Evolutionary conservation across 2,329 filamentous ascomycete genomes (phyloP).

Genomic region (Fusarium nisikadoi): DNA sequence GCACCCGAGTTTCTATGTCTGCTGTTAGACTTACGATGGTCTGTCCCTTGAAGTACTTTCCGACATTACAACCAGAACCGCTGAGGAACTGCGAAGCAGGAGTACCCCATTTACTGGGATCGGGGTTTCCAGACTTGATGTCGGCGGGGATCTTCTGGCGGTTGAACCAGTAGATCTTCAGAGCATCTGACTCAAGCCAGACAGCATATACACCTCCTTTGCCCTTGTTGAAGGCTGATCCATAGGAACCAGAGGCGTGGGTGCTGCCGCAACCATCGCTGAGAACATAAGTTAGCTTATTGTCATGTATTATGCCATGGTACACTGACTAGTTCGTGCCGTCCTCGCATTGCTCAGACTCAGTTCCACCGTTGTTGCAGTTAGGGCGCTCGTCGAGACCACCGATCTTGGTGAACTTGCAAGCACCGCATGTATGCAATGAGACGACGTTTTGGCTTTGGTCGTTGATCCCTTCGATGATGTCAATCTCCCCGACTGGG

Average conservation of each 20-base stretch:
- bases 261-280: conserved; percentile 17
- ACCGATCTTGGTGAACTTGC: conserved; percentile 57
- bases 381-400: conserved; percentile 49
- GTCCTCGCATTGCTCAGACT: conserved; percentile 31
- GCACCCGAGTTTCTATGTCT: rapidly evolving
- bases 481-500: conserved; percentile 72
- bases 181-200: conserved; percentile 73
- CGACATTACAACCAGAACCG: conserved; percentile 73
- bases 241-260: conserved; percentile 4
- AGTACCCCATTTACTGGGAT: conserved; percentile 71
- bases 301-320: rapidly evolving
- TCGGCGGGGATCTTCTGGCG: conserved; percentile 69
- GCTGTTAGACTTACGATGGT: not conserved
- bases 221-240: conserved; percentile 36
- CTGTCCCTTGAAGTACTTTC: conserved; percentile 64
- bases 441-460: conserved; percentile 67
- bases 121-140: conserved; percentile 65
- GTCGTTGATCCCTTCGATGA: conserved; percentile 77
- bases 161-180: conserved; percentile 81
- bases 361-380: conserved; percentile 60
- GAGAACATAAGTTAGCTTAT: not conserved
- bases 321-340: conserved; percentile 18
- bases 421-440: conserved; percentile 67
- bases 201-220: conserved; percentile 74
- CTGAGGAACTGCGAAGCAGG: conserved; percentile 73